phyloP scores from a whole-genome alignment of 495 filamentous ascomycete species.

The Lophiostoma macrostomum region DNA sequence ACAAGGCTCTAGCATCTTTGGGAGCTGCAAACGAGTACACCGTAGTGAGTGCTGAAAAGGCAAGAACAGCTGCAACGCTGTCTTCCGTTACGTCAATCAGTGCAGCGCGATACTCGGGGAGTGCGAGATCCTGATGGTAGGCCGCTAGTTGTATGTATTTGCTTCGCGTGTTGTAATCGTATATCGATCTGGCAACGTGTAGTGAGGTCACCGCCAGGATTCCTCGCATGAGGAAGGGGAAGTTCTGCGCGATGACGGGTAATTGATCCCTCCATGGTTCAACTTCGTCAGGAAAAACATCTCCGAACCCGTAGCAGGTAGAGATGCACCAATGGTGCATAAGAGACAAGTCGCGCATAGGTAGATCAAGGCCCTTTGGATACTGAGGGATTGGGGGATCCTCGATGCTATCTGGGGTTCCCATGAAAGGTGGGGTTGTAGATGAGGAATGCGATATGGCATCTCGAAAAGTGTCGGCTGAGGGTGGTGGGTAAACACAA shows the following conservation, averaged over 20 bases:
- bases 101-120: conserved; percentile 16
- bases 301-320: conserved; percentile 16
- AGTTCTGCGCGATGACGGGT: conserved; percentile 6
- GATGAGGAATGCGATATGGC: background rate
- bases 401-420: conserved; percentile 11
- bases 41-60: conserved; percentile 14
- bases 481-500: conserved; percentile 16
- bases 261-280: conserved; percentile 18
- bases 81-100: conserved; percentile 12
- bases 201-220: conserved; percentile 12
- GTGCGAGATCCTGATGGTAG: conserved; percentile 20
- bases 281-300: conserved; percentile 2
- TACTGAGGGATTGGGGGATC: conserved; percentile 3
- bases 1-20: background rate
- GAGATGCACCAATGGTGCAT: conserved; percentile 25
- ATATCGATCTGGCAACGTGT: background rate
- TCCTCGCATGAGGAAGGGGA: conserved; percentile 22
- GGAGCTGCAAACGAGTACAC: conserved; percentile 20
- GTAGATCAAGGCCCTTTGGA: conserved; percentile 1
- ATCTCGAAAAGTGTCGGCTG: background rate
- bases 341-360: conserved; percentile 12
- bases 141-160: conserved; percentile 11
- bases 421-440: background rate
- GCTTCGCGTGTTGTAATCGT: background rate
- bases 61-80: conserved; percentile 8